Conservation (phyloP, 345 rosid genomes). For the Salix exigua region DNA sequence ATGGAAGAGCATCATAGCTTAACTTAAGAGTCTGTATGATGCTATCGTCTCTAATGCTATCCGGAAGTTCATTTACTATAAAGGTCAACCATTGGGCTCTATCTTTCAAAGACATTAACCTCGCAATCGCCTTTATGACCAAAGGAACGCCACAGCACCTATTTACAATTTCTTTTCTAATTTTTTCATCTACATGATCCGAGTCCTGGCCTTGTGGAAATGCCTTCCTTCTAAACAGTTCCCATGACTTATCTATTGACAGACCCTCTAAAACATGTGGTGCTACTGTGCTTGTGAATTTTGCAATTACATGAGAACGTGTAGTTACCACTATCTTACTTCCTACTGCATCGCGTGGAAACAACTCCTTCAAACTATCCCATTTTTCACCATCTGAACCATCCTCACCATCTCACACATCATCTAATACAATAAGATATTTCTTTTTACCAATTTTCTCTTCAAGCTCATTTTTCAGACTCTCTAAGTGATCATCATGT, state of each 20-base stretch:
- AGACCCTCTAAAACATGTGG: not conserved
- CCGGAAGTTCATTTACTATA: not conserved
- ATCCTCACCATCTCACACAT: conserved; percentile 13
- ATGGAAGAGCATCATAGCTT: conserved; percentile 36
- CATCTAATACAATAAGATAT: conserved; percentile 25
- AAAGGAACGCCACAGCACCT: not conserved
- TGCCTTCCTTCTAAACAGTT: not conserved
- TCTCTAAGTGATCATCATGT: not conserved
- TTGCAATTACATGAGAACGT: not conserved
- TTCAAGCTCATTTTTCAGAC: not conserved
- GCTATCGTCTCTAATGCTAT: not conserved
- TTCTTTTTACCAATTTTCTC: not conserved
- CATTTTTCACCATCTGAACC: not conserved
- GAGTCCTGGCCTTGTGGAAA: not conserved
- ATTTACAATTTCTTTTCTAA: not conserved
- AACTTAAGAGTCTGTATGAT: conserved; percentile 24
- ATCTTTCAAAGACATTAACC: not conserved
- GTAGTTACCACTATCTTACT: not conserved
- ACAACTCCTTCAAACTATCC: too few species aligned
- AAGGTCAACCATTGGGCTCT: conserved; percentile 11
- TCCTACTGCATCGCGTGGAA: not conserved
- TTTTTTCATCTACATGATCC: not conserved
- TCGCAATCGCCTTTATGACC: not conserved
- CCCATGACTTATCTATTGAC: not conserved
- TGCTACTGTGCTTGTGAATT: not conserved